Percentiles rank a stretch among this genome's conserved stretches.
Evolutionary conservation across 2,329 filamentous ascomycete species (phyloP).

Genomic region (Teratosphaeria gauchensis): DNA sequence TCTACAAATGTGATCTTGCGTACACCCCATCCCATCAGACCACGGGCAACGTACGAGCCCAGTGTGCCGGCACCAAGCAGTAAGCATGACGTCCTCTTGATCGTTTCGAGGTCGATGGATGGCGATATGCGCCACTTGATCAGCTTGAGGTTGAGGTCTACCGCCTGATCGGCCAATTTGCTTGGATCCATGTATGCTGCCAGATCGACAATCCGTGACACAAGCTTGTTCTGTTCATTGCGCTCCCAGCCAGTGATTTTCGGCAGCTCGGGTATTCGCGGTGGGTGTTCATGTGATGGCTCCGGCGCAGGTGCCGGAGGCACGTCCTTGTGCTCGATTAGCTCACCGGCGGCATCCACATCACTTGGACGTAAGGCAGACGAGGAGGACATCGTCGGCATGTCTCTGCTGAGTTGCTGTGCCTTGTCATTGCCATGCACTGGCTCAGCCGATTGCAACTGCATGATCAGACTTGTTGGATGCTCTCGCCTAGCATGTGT

Average conservation of each 20-base stretch:
- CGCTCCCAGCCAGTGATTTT: conserved; percentile 96
- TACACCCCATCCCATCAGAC: conserved; percentile 91
- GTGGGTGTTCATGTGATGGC: conserved; percentile 10
- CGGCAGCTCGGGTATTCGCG: conserved; percentile 38
- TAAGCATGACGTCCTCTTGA: conserved; percentile 83
- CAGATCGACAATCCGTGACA: conserved; percentile 68
- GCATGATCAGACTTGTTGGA: conserved; percentile 70
- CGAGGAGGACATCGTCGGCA: conserved; percentile 17
- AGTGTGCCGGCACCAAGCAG: conserved; percentile 87
- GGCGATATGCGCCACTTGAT: conserved; percentile 99
- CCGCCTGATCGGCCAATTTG: conserved; percentile 80
- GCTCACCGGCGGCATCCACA: conserved; percentile 23
- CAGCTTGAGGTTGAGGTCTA: conserved; percentile 91
- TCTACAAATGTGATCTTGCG: conserved; percentile 93
- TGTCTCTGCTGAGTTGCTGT: conserved; percentile 13
- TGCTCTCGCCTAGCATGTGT: conserved; percentile 67
- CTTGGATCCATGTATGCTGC: conserved; percentile 89
- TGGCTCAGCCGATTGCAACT: conserved; percentile 48
- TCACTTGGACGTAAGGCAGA: conserved; percentile 20
- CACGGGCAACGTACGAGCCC: conserved; percentile 86
- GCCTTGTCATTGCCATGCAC: conserved; percentile 16
- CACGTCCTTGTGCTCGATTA: conserved; percentile 15
- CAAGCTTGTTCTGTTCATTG: conserved; percentile 66
- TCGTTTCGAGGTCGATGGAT: conserved; percentile 72
- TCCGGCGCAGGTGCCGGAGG: conserved; percentile 5